These are phyloP conservation scores for Triticum turgidum DNA, from an alignment of 176 grass and related monocot species.

Conservation along the genomic window DNA sequence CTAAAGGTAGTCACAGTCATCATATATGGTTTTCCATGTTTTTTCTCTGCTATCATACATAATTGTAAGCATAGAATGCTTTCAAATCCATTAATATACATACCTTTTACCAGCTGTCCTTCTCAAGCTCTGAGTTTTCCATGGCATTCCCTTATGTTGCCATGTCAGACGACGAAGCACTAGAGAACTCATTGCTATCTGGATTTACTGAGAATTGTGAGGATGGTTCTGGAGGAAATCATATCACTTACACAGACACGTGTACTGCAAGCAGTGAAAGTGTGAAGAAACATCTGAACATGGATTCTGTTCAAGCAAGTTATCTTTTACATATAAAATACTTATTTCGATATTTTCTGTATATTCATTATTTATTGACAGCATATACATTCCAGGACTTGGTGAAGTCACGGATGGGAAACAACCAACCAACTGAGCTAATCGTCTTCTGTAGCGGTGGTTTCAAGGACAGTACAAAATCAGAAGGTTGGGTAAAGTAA, in stretches of 20 bases:
- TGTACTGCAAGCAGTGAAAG: constrained; percentile 44
- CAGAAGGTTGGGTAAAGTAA: constrained; percentile 68
- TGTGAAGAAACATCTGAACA: constrained; percentile 49
- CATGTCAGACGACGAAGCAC: constrained; percentile 51
- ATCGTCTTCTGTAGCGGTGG: constrained; percentile 66
- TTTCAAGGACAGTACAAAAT: constrained; percentile 43
- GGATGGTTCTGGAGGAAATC: constrained; percentile 43
- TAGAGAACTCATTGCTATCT: constrained; percentile 75
- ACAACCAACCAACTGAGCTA: constrained; percentile 50
- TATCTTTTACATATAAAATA: background rate
- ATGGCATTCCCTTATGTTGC: constrained; percentile 88
- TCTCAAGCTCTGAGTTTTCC: constrained; percentile 64
- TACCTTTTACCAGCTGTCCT: constrained; percentile 34
- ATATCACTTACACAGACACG: constrained; percentile 43
- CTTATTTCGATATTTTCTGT: background rate
- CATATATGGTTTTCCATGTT: background rate
- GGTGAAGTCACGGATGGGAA: constrained; percentile 41
- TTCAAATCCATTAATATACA: background rate
- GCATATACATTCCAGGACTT: constrained; percentile 49
- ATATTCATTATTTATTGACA: constrained; percentile 9
- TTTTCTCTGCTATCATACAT: background rate
- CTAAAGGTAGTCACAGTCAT: constrained; percentile 48
- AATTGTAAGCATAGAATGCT: background rate
- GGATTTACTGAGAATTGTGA: constrained; percentile 79
- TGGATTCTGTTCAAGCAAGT: constrained; percentile 63